Evolutionary conservation across 1,284 basidiomycete species (phyloP), one percentile per base, ranked within the genome.

Genomic region (Malassezia equina): DNA sequence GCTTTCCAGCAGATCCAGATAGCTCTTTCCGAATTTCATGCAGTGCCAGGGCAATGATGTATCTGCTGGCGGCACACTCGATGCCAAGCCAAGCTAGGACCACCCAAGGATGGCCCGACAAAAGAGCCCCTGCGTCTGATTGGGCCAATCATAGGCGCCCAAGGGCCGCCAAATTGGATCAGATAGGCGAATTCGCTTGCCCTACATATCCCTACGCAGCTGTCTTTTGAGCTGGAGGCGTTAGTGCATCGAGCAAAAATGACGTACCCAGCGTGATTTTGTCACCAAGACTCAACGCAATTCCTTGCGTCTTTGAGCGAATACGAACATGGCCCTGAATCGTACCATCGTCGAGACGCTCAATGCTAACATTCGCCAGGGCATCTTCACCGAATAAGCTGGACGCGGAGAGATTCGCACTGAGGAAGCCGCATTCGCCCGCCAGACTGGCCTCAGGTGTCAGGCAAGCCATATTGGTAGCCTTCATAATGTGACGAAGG

Each of bases 381-480:
- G 93, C 94, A 71, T 98, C 94, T 77, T 99, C 94, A 82, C 88
- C 90, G 66, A 95, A 95, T 62, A 93, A 75, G 75, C 84, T 86
- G 58, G 86, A 82, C 25, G 90, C 90, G 76, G 91, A 93, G 79
- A 94, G 83, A 76, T 94, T 95, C 41, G 89, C 90, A 3, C 85
- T 87, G 36, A 94, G 78, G 83, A 93, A 94, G 75, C 89, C 86
- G 73, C 90, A 94, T 59, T 91, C 88, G 43, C 90, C 89, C 0
- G 86, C 87, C 29, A 89, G 80, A 1, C 88, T 87, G 12, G 88
- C 89, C 61, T 93, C 89, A 2, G 90, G 88, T 11, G 90, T 95
- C n/a, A 94, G 80, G 69, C 89, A 90, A 11, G 88, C 84, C 90
- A 95, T 95, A 77, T 95, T 93, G 25, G 90, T 94, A 27, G 86